Evolutionary conservation across 2,329 filamentous ascomycete genomes (phyloP).

Genomic region (Biscogniauxia mediterranea): DNA sequence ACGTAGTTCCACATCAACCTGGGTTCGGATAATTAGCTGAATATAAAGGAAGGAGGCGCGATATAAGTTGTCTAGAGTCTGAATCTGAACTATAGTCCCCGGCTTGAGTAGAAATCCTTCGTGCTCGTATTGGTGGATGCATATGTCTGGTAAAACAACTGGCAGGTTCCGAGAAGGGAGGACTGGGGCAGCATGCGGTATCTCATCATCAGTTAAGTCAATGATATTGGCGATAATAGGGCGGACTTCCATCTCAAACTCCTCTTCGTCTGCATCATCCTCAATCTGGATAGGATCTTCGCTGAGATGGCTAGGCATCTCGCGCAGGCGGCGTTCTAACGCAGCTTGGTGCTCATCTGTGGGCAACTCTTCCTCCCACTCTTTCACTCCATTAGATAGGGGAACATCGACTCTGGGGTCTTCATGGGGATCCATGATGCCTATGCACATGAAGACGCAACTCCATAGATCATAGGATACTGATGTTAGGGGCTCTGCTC

Average conservation of each 20-base stretch:
- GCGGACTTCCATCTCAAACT: slow-evolving; percentile 9
- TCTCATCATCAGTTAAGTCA: slow-evolving; percentile 21
- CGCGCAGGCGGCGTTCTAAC: slow-evolving; percentile 1
- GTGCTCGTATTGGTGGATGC: slow-evolving; percentile 10
- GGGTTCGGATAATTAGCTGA: slow-evolving; percentile 19
- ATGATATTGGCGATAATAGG: slow-evolving; percentile 23
- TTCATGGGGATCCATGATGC: not conserved
- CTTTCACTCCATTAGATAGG: not conserved
- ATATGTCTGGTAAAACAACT: not conserved
- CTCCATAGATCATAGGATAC: not conserved
- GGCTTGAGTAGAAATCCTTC: slow-evolving; percentile 16
- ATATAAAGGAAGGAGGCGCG: slow-evolving; percentile 27
- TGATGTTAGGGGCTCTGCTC: not conserved
- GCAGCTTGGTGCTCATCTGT: not conserved
- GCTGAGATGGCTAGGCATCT: not conserved
- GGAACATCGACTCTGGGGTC: not conserved
- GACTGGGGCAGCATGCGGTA: not conserved
- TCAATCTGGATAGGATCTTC: not conserved
- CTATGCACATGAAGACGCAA: not conserved
- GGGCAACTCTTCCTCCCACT: not conserved
- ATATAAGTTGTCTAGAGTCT: slow-evolving; percentile 6
- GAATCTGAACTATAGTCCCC: slow-evolving; percentile 23
- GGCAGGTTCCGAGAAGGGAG: slow-evolving; percentile 13
- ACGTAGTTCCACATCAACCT: slow-evolving; percentile 21
- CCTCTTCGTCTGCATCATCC: slow-evolving; percentile 1